Base-by-base conservation (phyloP, 345 rosid species). In the Lumnitzera littorea region DNA sequence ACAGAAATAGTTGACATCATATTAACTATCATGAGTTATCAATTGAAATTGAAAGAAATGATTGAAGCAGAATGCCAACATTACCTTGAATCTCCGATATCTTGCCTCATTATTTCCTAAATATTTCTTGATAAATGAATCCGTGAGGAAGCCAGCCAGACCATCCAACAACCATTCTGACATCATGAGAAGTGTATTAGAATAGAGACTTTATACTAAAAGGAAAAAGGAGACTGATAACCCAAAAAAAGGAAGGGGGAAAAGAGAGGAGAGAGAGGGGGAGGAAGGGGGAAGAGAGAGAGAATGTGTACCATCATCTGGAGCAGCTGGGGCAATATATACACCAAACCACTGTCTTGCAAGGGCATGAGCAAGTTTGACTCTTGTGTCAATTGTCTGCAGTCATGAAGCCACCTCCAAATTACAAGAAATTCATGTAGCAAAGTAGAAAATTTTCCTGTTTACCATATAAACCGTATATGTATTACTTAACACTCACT, bases 291-390 rank as follows among this genome's bases (percentile, higher is more conserved):
- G 48, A 24, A 55, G 48, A 24, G 24, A 13, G 41, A 56, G 55
- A 27, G 5, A 55, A 49, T 2, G 24, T 51, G 47, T 77, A 88
- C 99, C 99, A 76, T 94, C 99, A 74, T 78, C 82, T 61, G 91
- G 84, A 69, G 86, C 79, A 63, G 89, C 91, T 2, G 96, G 82
- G 55, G 88, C 76, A 51, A 94, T 75, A 73, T 80, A 94, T 52
- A 83, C 81, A 51, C 99, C 99, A 83, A 94, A 94, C 99, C 99
- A 94, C 80, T 94, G 99, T 62, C 83, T 90, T 56, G 99, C 97
- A 62, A 94, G 90, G 55, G 91, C 88, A 73, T 72, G 84, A 62
- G 96, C 94, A 78, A 94, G 82, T 75, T 84, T 94, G 69, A 88
- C 71, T 78, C 97, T 83, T 2, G 97, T 84, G 56, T 86, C 96